Evolutionary conservation across 257 asterid genomes (phyloP).

Genomic region (Nicotiana paniculata): DNA sequence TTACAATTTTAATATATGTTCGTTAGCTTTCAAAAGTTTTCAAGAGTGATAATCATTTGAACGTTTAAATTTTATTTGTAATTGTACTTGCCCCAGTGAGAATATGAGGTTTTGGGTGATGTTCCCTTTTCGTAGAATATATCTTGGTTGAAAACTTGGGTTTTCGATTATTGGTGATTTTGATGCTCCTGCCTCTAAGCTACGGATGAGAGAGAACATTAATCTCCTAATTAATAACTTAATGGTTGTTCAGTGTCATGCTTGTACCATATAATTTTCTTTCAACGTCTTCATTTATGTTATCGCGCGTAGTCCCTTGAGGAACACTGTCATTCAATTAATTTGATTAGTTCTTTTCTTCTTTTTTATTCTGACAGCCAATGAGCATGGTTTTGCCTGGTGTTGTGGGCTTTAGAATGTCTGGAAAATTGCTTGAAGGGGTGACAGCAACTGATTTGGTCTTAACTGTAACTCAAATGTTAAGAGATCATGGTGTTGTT

Average conservation of each 20-base stretch:
- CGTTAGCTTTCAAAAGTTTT: background rate
- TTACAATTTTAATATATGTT: background rate
- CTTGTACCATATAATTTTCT: background rate
- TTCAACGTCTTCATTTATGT: background rate
- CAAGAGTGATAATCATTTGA: background rate
- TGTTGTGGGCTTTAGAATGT: slow-evolving; percentile 79
- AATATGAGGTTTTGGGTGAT: background rate
- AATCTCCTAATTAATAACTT: background rate
- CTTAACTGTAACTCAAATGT: slow-evolving; percentile 82
- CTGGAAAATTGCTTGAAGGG: slow-evolving; percentile 67
- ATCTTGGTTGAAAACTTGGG: background rate
- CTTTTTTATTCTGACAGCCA: slow-evolving; percentile 39
- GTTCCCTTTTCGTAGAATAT: background rate
- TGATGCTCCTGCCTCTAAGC: background rate
- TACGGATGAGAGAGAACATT: background rate
- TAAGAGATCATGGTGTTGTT: slow-evolving; percentile 88
- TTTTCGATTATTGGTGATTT: background rate
- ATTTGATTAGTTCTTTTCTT: background rate
- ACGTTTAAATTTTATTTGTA: background rate
- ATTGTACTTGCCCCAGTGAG: background rate
- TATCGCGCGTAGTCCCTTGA: background rate
- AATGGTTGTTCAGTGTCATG: background rate
- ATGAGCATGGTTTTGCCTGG: slow-evolving; percentile 98
- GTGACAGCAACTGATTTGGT: slow-evolving; percentile 96
- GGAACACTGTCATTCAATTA: background rate